Evolutionary conservation across 2,329 filamentous ascomycete species (phyloP).

Genomic region (Penicillium expansum): DNA sequence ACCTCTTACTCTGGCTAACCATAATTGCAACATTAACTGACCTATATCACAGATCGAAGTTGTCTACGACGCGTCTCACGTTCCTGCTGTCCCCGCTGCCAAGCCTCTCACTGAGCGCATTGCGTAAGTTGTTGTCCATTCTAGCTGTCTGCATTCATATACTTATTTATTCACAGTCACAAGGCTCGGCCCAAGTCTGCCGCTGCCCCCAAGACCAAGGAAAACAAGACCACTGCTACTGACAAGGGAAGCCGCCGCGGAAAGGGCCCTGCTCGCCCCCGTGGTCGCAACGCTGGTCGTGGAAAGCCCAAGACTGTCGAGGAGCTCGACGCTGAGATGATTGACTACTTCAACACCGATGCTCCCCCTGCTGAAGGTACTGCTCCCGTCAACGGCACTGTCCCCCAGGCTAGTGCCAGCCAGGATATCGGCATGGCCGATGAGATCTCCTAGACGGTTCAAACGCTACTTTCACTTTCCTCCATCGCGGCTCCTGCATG

Average conservation of each 20-base stretch:
- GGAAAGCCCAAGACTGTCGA: constrained; percentile 84
- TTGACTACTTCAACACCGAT: constrained; percentile 73
- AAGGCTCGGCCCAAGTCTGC: constrained; percentile 81
- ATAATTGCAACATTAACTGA: constrained; percentile 15
- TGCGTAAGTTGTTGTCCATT: constrained; percentile 52
- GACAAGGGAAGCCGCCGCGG: constrained; percentile 25
- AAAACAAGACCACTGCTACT: constrained; percentile 7
- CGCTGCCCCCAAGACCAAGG: constrained; percentile 66
- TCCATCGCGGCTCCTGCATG: constrained; percentile 5
- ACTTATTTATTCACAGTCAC: constrained; percentile 45
- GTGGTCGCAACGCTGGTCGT: constrained; percentile 61
- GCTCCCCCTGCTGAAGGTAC: constrained; percentile 41
- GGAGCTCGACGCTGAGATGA: constrained; percentile 97
- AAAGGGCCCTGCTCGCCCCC: constrained; percentile 49
- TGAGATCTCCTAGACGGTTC: constrained; percentile 51
- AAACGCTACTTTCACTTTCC: neutral
- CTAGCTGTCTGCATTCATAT: neutral
- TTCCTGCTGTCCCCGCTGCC: constrained; percentile 65
- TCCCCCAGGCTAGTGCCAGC: constrained; percentile 50
- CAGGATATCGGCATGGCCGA: constrained; percentile 54
- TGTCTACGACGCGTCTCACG: constrained; percentile 73
- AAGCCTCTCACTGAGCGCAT: constrained; percentile 81
- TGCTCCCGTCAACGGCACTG: constrained; percentile 48
- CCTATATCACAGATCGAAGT: constrained; percentile 70
- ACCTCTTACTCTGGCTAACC: constrained; percentile 1